Evolutionary conservation across 108 stramenopile species (phyloP).

Genomic region (Heterococcus sp.): DNA sequence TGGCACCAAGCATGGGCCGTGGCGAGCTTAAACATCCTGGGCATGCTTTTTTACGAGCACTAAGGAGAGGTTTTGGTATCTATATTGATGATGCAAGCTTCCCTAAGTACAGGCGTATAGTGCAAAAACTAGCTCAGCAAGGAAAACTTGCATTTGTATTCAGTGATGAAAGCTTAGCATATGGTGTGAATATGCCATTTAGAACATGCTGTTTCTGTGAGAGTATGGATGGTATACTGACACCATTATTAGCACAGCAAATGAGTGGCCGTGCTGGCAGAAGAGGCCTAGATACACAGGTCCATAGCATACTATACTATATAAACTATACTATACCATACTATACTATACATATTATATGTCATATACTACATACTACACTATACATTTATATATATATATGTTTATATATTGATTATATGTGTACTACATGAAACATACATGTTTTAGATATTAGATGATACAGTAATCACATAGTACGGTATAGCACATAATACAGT

Average conservation of each 20-base stretch:
- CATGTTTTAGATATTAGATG: no score
- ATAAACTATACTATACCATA: no score
- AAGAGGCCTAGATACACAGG: conserved; percentile 96
- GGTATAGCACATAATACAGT: no score
- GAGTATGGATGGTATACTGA: conserved; percentile 32
- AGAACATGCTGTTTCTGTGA: conserved; percentile 91
- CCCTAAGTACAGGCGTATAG: conserved; percentile 91
- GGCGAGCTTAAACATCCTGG: conserved; percentile 85
- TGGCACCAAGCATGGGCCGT: conserved; percentile 49
- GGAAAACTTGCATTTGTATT: conserved; percentile 97
- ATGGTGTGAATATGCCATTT: conserved; percentile 99
- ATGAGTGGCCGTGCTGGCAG: conserved; percentile 99
- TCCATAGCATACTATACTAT: no score
- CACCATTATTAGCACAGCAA: conserved; percentile 82
- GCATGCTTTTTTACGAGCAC: conserved; percentile 92
- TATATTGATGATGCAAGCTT: conserved; percentile 97
- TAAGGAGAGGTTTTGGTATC: conserved; percentile 92
- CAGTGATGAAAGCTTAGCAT: conserved; percentile 93
- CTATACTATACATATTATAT: no score
- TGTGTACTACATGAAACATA: no score
- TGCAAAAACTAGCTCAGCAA: conserved; percentile 93
- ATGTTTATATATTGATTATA: no score
- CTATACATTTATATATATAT: no score
- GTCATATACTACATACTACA: no score
- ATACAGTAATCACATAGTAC: no score